Evolutionary conservation across 2,329 filamentous ascomycete genomes (phyloP).

Genomic region (Chrysoporthe cubensis): DNA sequence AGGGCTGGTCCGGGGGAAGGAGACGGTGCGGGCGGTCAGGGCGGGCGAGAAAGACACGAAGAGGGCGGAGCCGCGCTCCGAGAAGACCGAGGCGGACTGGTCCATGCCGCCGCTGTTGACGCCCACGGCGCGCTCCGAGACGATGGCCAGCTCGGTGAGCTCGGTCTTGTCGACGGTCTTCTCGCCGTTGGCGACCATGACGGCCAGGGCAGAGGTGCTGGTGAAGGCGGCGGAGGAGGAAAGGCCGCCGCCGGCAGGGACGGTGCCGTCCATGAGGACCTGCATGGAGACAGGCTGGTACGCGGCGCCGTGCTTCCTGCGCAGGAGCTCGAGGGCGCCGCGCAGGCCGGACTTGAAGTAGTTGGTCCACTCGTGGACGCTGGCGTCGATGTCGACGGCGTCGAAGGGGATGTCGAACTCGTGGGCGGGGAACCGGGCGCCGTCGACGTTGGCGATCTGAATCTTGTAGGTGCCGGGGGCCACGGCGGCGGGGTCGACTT

Average conservation of each 20-base stretch:
- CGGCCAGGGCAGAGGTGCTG: conserved; percentile 84
- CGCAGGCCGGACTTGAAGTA: conserved; percentile 94
- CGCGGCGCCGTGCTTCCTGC: conserved; percentile 62
- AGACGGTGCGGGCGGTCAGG: conserved; percentile 75
- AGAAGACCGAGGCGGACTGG: conserved; percentile 94
- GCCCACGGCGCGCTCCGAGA: conserved; percentile 90
- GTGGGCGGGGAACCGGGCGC: conserved; percentile 73
- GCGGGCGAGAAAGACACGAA: conserved; percentile 87
- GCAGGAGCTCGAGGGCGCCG: conserved; percentile 79
- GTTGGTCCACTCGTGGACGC: conserved; percentile 92
- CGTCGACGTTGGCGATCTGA: conserved; percentile 78
- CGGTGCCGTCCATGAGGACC: conserved; percentile 86
- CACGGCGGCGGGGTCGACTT: conserved; percentile 49
- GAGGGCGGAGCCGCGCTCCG: conserved; percentile 80
- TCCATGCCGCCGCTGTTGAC: conserved; percentile 99
- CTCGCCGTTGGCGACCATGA: conserved; percentile 84
- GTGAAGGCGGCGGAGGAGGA: conserved; percentile 95
- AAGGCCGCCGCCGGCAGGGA: conserved; percentile 88
- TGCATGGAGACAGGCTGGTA: conserved; percentile 80
- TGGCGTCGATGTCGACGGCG: conserved; percentile 79
- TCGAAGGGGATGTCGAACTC: conserved; percentile 72
- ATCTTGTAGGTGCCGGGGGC: conserved; percentile 64
- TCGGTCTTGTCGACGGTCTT: conserved; percentile 84
- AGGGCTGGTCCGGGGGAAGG: conserved; percentile 79
- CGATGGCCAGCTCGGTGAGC: conserved; percentile 88